Conservation (phyloP, 2,329 filamentous ascomycete genomes). For the Aspergillus costaricaensis region DNA sequence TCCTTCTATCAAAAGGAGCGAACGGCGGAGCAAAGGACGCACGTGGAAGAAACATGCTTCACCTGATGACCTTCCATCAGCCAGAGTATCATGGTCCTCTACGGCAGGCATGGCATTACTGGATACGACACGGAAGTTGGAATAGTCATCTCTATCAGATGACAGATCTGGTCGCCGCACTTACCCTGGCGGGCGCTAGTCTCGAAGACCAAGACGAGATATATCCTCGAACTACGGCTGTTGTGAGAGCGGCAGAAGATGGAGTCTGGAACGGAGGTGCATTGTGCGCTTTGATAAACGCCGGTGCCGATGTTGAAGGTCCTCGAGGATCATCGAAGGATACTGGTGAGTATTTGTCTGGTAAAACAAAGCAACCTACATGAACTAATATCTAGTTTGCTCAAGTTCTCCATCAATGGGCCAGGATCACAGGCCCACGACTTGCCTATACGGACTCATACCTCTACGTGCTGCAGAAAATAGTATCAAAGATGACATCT, state of each 20-base stretch:
- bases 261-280: constrained; percentile 29
- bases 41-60: constrained; percentile 26
- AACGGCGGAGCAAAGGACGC: constrained; percentile 23
- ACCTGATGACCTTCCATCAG: constrained; percentile 25
- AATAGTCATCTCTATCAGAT: constrained; percentile 22
- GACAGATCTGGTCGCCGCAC: constrained; percentile 10
- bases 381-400: not conserved
- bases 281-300: constrained; percentile 23
- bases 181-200: constrained; percentile 11
- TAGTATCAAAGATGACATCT: constrained; percentile 17
- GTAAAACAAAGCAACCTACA: too few species aligned
- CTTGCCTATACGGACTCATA: constrained; percentile 29
- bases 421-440: constrained; percentile 21
- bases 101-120: constrained; percentile 31
- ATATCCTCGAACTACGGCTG: constrained; percentile 24
- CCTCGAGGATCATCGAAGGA: constrained; percentile 16
- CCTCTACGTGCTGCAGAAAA: constrained; percentile 19
- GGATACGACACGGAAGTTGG: constrained; percentile 33
- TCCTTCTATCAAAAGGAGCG: constrained; percentile 25
- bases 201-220: constrained; percentile 18
- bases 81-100: constrained; percentile 29
- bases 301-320: constrained; percentile 23
- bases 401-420: constrained; percentile 29
- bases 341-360: constrained; percentile 19
- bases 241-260: constrained; percentile 24